Conservation (phyloP, 139 green algal genomes). For the Closterium sp. region DNA sequence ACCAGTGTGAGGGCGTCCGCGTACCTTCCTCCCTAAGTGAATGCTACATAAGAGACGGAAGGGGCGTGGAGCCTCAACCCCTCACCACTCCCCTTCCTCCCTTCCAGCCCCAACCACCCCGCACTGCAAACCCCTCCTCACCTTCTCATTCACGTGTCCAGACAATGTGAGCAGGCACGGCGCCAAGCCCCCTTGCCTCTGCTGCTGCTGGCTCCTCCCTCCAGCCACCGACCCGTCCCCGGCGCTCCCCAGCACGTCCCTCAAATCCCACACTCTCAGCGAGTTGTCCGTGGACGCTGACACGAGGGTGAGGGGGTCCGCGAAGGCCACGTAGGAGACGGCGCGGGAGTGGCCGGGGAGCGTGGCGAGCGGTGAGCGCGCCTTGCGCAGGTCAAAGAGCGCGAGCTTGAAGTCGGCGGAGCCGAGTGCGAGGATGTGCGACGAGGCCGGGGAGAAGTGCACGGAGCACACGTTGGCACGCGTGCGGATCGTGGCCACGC, state of each 20-base stretch:
- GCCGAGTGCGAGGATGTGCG: slow-evolving; percentile 80
- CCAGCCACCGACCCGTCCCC: background rate
- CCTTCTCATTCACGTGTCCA: slow-evolving; percentile 82
- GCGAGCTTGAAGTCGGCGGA: slow-evolving; percentile 73
- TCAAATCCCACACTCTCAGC: slow-evolving; percentile 58
- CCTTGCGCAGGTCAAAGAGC: slow-evolving; percentile 47
- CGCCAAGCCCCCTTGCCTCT: background rate
- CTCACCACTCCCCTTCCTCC: slow-evolving; percentile 39
- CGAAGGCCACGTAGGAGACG: slow-evolving; percentile 66
- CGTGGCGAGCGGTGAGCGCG: slow-evolving; percentile 44
- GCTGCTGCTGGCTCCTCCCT: background rate
- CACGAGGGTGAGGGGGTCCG: slow-evolving; percentile 41
- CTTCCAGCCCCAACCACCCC: background rate
- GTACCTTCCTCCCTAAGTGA: too few relatives aligned
- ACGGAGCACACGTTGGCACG: slow-evolving; percentile 74
- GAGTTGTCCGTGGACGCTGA: slow-evolving; percentile 58
- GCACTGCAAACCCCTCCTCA: background rate
- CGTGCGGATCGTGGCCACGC: slow-evolving; percentile 4
- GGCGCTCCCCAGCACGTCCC: background rate
- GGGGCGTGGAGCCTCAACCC: too few relatives aligned
- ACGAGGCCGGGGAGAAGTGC: slow-evolving; percentile 62
- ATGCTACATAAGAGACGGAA: too few relatives aligned
- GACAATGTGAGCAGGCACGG: slow-evolving; percentile 30
- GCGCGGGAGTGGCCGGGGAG: slow-evolving; percentile 65
- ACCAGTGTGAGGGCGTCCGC: too few relatives aligned